phyloP scores from a whole-genome alignment of 2,329 filamentous ascomycete species.

The Tolypocladium amazonense region DNA sequence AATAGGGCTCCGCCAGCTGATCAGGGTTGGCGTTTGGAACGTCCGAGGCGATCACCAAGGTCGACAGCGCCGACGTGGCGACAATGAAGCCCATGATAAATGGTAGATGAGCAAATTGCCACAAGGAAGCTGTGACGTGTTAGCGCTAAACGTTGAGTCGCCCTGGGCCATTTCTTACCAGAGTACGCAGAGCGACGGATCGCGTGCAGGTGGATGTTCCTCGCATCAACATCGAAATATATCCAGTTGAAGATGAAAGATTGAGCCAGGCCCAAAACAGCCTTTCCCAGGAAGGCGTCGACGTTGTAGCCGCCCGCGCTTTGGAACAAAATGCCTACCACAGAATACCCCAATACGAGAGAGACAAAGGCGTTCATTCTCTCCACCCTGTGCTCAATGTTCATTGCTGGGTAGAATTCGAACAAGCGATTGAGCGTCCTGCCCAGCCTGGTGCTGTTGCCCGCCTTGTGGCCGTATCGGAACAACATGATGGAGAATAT shows the following conservation, averaged over 20 bases:
- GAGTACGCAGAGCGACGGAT: constrained; percentile 41
- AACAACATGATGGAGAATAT: constrained; percentile 30
- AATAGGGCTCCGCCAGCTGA: constrained; percentile 39
- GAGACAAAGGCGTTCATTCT: constrained; percentile 54
- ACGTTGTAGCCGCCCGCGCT: constrained; percentile 31
- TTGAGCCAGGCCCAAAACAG: constrained; percentile 45
- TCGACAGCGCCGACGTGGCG: constrained; percentile 44
- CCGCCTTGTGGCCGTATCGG: constrained; percentile 14
- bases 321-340: constrained; percentile 51
- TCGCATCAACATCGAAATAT: constrained; percentile 52
- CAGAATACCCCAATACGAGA: constrained; percentile 53
- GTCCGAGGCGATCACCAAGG: constrained; percentile 49
- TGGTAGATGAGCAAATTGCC: constrained; percentile 46
- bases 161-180: constrained; percentile 17
- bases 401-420: constrained; percentile 51
- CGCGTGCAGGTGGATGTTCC: constrained; percentile 47
- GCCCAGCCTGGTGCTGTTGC: constrained; percentile 9
- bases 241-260: constrained; percentile 52
- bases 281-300: constrained; percentile 52
- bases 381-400: constrained; percentile 57
- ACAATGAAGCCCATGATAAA: constrained; percentile 55
- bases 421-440: constrained; percentile 27
- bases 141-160: background rate
- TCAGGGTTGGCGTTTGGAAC: constrained; percentile 33
- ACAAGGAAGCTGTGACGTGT: constrained; percentile 31